A percentile compares a stretch with the other conserved stretches of the same genome.
These are phyloP conservation scores for Aureobasidium sp. DNA, from an alignment of 2,329 filamentous ascomycete genomes.

Conservation along the genomic window DNA sequence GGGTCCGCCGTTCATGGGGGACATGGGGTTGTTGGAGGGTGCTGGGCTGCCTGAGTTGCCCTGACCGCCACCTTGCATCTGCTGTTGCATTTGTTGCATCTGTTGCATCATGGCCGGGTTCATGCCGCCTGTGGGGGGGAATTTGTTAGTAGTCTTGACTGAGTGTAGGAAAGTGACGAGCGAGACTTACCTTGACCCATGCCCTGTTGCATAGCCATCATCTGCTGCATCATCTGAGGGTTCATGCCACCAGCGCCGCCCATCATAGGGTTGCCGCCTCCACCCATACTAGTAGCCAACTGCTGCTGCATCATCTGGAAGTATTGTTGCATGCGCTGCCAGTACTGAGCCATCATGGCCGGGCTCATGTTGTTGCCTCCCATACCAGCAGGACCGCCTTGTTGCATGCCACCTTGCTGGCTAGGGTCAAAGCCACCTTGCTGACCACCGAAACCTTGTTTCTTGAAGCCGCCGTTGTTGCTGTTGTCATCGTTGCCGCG, in stretches of 20 bases:
- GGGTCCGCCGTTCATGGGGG: constrained; percentile 19
- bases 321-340: constrained; percentile 97
- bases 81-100: constrained; percentile 62
- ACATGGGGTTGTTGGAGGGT: constrained; percentile 12
- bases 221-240: constrained; percentile 43
- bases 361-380: constrained; percentile 64
- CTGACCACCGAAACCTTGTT: constrained; percentile 29
- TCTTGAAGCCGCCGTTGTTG: constrained; percentile 36
- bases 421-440: constrained; percentile 25
- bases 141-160: background rate
- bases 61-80: constrained; percentile 37
- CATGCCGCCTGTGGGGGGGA: constrained; percentile 31
- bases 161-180: no score
- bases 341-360: constrained; percentile 96
- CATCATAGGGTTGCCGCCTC: constrained; percentile 52
- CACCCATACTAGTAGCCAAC: constrained; percentile 34
- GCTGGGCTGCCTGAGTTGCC: constrained; percentile 18
- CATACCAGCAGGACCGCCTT: constrained; percentile 23
- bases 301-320: constrained; percentile 92
- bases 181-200: constrained; percentile 15
- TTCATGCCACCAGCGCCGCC: constrained; percentile 24
- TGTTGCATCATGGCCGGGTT: constrained; percentile 70
- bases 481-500: constrained; percentile 74
- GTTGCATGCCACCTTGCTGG: constrained; percentile 20
- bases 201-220: constrained; percentile 27